These are phyloP conservation scores for Aspergillus tamarii DNA, from an alignment of 2,329 filamentous ascomycete species.

Conservation along the genomic window DNA sequence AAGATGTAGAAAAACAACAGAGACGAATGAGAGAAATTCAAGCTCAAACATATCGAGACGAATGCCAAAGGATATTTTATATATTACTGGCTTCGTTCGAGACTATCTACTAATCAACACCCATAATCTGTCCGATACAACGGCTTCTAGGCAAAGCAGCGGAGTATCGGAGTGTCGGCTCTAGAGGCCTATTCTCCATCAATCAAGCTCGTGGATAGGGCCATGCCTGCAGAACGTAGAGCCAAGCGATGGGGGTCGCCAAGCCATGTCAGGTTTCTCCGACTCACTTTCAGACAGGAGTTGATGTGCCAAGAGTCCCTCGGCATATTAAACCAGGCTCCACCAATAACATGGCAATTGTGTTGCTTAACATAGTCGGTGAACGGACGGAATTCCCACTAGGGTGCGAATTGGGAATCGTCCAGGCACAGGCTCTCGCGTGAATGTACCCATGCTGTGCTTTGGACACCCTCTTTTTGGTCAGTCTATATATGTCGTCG, in stretches of 20 bases:
- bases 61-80: too few relatives aligned
- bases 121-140: neutral
- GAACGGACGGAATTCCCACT: neutral
- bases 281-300: conserved; percentile 2
- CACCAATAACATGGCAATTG: neutral
- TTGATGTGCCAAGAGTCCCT: neutral
- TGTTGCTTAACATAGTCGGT: neutral
- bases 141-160: neutral
- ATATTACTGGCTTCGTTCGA: neutral
- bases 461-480: too few relatives aligned
- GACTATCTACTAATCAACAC: neutral
- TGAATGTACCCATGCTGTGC: neutral
- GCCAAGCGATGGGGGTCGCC: neutral
- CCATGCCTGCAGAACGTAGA: too few relatives aligned
- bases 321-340: neutral
- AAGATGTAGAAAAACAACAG: too few relatives aligned
- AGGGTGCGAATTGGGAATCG: neutral
- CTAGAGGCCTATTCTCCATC: neutral
- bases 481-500: too few relatives aligned
- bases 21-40: neutral
- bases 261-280: neutral
- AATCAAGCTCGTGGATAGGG: neutral
- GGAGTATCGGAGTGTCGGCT: neutral
- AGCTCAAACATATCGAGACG: neutral
- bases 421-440: neutral